These are phyloP conservation scores for Hanseniaspora guilliermondii DNA, from an alignment of 805 yeast species.

Conservation along the genomic window DNA sequence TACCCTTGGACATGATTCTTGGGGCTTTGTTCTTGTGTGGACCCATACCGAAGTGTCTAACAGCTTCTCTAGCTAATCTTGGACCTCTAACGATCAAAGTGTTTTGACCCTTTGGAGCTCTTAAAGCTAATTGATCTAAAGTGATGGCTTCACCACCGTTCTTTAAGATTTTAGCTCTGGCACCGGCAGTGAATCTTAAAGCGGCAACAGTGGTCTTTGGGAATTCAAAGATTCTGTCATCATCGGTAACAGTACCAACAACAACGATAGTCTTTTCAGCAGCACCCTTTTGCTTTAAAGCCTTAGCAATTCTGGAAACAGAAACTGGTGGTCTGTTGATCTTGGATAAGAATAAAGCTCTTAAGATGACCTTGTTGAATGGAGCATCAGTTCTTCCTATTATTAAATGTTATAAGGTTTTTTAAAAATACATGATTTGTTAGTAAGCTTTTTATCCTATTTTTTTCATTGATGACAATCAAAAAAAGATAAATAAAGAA, in stretches of 20 bases:
- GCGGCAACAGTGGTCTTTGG: conserved; percentile 99
- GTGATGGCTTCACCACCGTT: conserved; percentile 99
- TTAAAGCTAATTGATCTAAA: conserved; percentile 95
- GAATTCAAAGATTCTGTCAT: conserved; percentile 81
- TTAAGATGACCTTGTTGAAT: conserved; percentile 95
- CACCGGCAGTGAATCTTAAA: conserved; percentile 97
- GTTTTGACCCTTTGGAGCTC: conserved; percentile 99
- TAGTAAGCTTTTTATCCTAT: not conserved
- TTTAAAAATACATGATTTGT: conserved; percentile 6
- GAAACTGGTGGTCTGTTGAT: conserved; percentile 99
- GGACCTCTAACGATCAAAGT: conserved; percentile 97
- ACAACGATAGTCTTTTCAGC: conserved; percentile 87
- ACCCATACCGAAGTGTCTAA: conserved; percentile 99
- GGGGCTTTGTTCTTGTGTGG: conserved; percentile 99
- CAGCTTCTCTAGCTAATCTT: conserved; percentile 98
- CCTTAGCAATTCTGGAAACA: conserved; percentile 77
- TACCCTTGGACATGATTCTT: conserved; percentile 91
- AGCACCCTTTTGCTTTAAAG: conserved; percentile 72
- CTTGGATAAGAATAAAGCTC: conserved; percentile 92
- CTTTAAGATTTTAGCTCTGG: conserved; percentile 92
- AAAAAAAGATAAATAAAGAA: not conserved
- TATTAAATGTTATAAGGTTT: conserved; percentile 14
- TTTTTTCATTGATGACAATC: not conserved
- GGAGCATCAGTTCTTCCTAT: conserved; percentile 96
- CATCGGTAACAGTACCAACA: conserved; percentile 99